phyloP scores from a whole-genome alignment of 163 green algal species.

The Chlamydomonas reinhardtii region DNA sequence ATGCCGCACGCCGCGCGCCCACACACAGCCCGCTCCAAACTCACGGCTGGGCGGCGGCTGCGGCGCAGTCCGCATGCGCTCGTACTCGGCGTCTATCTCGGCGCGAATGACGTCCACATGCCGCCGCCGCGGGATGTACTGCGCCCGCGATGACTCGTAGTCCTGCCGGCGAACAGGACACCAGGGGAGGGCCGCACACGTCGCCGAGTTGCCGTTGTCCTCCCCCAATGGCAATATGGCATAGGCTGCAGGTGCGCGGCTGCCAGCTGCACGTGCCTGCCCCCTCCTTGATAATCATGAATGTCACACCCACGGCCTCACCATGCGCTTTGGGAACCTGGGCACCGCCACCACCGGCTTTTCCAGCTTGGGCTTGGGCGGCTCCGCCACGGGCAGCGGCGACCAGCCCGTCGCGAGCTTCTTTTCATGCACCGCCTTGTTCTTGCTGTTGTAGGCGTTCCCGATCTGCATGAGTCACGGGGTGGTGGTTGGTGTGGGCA shows the following conservation, averaged over 20 bases:
- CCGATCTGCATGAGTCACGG: neutral
- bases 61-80: constrained; percentile 22
- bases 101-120: constrained; percentile 32
- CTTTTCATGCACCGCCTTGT: constrained; percentile 47
- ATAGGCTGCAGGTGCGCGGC: too few species aligned
- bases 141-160: constrained; percentile 26
- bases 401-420: constrained; percentile 55
- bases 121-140: constrained; percentile 42
- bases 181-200: too few species aligned
- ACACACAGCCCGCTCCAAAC: neutral
- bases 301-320: too few species aligned
- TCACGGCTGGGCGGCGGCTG: constrained; percentile 39
- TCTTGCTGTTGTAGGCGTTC: constrained; percentile 35
- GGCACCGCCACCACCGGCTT: constrained; percentile 33
- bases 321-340: constrained; percentile 41
- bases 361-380: constrained; percentile 12
- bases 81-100: constrained; percentile 52
- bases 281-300: too few species aligned
- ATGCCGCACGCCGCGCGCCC: too few species aligned
- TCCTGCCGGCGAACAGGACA: neutral
- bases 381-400: constrained; percentile 39
- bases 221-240: too few species aligned
- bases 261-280: too few species aligned
- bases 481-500: too few species aligned
- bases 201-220: too few species aligned